Evolutionary conservation across 2,329 filamentous ascomycete species (phyloP).

Genomic region (Nemania sp.): DNA sequence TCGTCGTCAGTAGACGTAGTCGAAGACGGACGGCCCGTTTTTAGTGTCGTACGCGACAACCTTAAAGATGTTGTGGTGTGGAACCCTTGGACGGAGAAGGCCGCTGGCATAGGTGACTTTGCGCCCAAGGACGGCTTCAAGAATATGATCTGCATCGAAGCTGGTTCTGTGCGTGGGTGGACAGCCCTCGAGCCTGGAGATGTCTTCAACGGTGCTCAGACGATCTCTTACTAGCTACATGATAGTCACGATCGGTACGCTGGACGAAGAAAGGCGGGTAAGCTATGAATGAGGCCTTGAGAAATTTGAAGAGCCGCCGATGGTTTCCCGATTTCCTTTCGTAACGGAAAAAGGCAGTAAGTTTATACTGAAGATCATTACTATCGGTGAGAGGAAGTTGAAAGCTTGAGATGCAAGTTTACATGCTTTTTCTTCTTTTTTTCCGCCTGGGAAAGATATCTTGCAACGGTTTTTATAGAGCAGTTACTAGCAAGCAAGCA

Average conservation of each 20-base stretch:
- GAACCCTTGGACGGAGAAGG: constrained; percentile 94
- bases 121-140: constrained; percentile 86
- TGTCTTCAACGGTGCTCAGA: constrained; percentile 65
- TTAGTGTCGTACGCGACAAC: constrained; percentile 80
- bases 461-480: constrained; percentile 6
- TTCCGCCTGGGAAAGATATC: constrained; percentile 4
- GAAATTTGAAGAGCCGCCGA: neutral
- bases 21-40: constrained; percentile 66
- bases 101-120: constrained; percentile 82
- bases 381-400: neutral
- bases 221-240: constrained; percentile 46
- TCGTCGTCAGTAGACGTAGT: constrained; percentile 61
- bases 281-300: constrained; percentile 17
- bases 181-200: constrained; percentile 81
- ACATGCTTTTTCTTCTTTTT: neutral
- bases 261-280: constrained; percentile 1
- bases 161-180: constrained; percentile 81
- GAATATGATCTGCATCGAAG: constrained; percentile 93
- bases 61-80: constrained; percentile 89
- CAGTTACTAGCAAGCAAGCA: constrained; percentile 7
- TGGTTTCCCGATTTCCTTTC: neutral
- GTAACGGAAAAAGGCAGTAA: neutral
- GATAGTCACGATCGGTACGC: neutral
- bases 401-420: neutral
- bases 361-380: neutral